phyloP scores from a whole-genome alignment of 768 basidiomycete genomes.

The Agaricus bisporus region DNA sequence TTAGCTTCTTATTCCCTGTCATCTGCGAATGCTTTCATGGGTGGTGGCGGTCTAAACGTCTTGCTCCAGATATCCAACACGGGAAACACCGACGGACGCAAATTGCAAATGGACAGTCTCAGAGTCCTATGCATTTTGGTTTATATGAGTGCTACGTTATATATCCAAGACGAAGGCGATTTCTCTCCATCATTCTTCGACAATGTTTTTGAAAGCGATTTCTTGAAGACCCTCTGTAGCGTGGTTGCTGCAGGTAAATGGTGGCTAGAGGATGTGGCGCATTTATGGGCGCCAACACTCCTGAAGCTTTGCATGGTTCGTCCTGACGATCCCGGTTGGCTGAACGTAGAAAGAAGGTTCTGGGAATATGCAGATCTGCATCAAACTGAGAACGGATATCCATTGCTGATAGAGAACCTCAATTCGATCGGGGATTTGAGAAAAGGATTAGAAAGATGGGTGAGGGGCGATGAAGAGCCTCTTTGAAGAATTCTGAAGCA shows the following conservation, averaged over 20 bases:
- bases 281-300: conserved; percentile 30
- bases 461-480: conserved; percentile 1
- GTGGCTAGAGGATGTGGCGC: conserved; percentile 33
- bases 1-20: conserved; percentile 20
- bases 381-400: conserved; percentile 15
- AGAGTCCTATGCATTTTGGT: conserved; percentile 31
- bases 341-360: conserved; percentile 23
- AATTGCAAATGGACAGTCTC: conserved; percentile 33
- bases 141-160: conserved; percentile 19
- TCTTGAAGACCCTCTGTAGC: conserved; percentile 29
- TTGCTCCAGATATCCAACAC: conserved; percentile 27
- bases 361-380: conserved; percentile 19
- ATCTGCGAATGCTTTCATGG: conserved; percentile 24
- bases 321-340: conserved; percentile 27
- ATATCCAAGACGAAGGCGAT: conserved; percentile 5
- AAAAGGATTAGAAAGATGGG: conserved; percentile 2
- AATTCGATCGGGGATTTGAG: not conserved
- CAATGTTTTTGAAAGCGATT: conserved; percentile 29
- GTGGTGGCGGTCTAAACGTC: conserved; percentile 26
- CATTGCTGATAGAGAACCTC: not conserved
- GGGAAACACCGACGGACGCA: conserved; percentile 29
- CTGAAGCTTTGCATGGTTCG: conserved; percentile 26
- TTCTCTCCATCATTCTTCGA: conserved; percentile 18
- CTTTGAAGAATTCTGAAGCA: not conserved
- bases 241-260: conserved; percentile 25